Evolutionary conservation across 352 stramenopile genomes (phyloP).

Genomic region (Phytopythium kandeliae): DNA sequence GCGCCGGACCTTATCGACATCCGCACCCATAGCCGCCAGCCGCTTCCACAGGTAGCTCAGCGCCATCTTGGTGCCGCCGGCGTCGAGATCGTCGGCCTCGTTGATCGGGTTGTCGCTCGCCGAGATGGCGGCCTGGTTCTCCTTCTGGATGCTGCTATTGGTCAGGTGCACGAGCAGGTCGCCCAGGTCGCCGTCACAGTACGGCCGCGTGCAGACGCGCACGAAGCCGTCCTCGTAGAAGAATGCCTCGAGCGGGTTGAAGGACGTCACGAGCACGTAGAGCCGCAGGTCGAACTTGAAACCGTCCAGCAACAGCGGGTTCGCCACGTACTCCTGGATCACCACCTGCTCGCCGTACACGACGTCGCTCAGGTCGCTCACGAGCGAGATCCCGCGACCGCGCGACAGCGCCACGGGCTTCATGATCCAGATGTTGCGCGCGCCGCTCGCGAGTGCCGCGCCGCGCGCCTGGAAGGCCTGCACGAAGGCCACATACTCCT

Average conservation of each 20-base stretch:
- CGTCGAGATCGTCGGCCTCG: slow-evolving; percentile 30
- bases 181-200: slow-evolving; percentile 59
- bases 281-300: slow-evolving; percentile 92
- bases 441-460: slow-evolving; percentile 11
- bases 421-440: slow-evolving; percentile 93
- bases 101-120: slow-evolving; percentile 25
- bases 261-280: slow-evolving; percentile 94
- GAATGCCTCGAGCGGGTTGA: slow-evolving; percentile 90
- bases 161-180: slow-evolving; percentile 93
- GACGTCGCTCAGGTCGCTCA: slow-evolving; percentile 85
- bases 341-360: slow-evolving; percentile 87
- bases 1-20: slow-evolving; percentile 60
- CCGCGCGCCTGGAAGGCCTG: slow-evolving; percentile 69
- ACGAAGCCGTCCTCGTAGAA: slow-evolving; percentile 94
- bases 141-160: slow-evolving; percentile 94
- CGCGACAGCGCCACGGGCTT: slow-evolving; percentile 90
- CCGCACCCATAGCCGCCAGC: slow-evolving; percentile 55
- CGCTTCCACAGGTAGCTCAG: slow-evolving; percentile 71
- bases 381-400: slow-evolving; percentile 90
- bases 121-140: slow-evolving; percentile 48
- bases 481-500: slow-evolving; percentile 90
- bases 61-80: slow-evolving; percentile 78
- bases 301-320: slow-evolving; percentile 83
- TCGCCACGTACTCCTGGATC: slow-evolving; percentile 87
- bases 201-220: slow-evolving; percentile 82